Base-by-base conservation (phyloP, 192 early-diverging fungal genomes). In the Umbelopsis isabellina region DNA sequence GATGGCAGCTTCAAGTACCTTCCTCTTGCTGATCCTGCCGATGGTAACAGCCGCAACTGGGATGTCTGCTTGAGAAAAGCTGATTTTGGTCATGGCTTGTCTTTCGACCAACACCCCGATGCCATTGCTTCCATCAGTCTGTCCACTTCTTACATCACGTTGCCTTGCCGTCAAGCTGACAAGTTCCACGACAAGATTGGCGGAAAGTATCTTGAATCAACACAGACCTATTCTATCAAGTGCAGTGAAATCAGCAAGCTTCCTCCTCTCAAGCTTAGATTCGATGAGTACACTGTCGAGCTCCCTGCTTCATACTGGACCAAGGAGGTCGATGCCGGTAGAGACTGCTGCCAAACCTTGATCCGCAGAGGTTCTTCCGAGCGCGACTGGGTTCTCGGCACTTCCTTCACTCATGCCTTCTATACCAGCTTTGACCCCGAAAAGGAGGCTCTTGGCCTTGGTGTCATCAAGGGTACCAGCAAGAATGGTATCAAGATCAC, bases 231-330 rank as follows among this genome's bases (percentile, higher is more conserved):
- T 27, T 70, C 61, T 51, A 68, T 78, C 72, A 78, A 78, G 68
- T 78, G 76, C 50, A 73, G 72, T 22, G 71, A 73, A 46, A 73
- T 73, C 45, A 70, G 70, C 30, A 61, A 61, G 55, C 2, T 61
- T 23, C 55, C 55, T 35, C 55, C 55, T 61, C 55, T 61, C 11
- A 35, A 61, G 55, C 55, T 61, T 33, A 61, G 27, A 61, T 61
- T 61, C 30, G 55, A 61, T 35, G 55, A 61, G 6, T 61, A 61
- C 30, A 61, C 55, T 18, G 68, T 78, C 37, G 49, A 72, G 37
- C n/a, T 78, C n/a, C 76, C 76, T 53, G 68, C 76, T 46, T 67
- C 50, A 15, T 78, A 78, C 71, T 78, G 76, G 76, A 73, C 72
- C 30, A 49, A 65, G 46, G 68, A 66, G 51, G 47, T 78, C 44